Evolutionary conservation across 1,284 basidiomycete genomes (phyloP).

Genomic region (Grifola frondosa): DNA sequence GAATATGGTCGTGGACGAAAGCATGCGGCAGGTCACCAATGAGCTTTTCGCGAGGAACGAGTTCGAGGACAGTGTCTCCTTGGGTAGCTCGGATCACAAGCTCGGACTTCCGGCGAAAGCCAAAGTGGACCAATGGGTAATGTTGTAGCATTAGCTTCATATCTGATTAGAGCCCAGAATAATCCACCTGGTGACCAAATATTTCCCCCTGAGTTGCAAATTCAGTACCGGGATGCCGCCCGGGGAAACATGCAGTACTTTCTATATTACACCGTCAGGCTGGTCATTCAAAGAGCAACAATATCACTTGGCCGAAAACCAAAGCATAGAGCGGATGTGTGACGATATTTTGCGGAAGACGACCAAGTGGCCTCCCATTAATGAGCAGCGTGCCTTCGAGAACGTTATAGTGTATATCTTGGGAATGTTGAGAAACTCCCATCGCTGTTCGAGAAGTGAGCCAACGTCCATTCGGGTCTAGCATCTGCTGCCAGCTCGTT

Average conservation of each 20-base stretch:
- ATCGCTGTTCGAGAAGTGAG: slow-evolving; percentile 27
- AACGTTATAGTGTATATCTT: slow-evolving; percentile 42
- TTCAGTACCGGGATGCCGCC: slow-evolving; percentile 11
- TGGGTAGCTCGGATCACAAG: too few species aligned
- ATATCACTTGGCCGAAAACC: slow-evolving; percentile 32
- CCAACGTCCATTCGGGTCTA: slow-evolving; percentile 37
- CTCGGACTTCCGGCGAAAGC: too few species aligned
- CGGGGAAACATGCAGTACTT: slow-evolving; percentile 11
- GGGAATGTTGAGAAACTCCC: too few species aligned
- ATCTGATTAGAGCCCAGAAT: too few species aligned
- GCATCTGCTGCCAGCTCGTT: slow-evolving; percentile 31
- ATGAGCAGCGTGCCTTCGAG: slow-evolving; percentile 43
- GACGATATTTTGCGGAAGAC: slow-evolving; percentile 36
- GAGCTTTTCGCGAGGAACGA: slow-evolving; percentile 38
- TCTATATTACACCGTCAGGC: too few species aligned
- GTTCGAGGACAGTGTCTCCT: slow-evolving; percentile 31
- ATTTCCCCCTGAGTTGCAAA: slow-evolving; percentile 8
- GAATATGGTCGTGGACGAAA: slow-evolving; percentile 34
- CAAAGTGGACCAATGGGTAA: too few species aligned
- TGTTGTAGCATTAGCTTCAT: too few species aligned
- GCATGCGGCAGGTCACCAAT: slow-evolving; percentile 37
- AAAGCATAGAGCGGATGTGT: slow-evolving; percentile 33
- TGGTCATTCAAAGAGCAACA: not conserved
- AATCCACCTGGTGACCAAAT: slow-evolving; percentile 7
- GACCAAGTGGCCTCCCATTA: slow-evolving; percentile 39